phyloP scores from a whole-genome alignment of 2,329 filamentous ascomycete species.

The Plectosphaerella sp. region DNA sequence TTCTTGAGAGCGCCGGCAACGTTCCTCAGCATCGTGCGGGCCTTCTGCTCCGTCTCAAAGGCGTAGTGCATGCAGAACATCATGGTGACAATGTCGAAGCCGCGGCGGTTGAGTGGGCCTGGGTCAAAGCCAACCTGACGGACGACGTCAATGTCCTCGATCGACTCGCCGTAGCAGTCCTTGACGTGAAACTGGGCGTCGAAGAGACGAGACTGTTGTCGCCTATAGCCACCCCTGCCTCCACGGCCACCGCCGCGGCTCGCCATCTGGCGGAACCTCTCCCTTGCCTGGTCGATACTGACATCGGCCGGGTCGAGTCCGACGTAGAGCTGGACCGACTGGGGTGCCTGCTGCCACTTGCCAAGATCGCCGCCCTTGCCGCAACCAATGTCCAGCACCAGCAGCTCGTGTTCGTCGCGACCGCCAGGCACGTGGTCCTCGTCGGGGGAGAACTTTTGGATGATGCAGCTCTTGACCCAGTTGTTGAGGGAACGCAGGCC shows the following conservation, averaged over 20 bases:
- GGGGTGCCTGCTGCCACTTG: constrained; percentile 95
- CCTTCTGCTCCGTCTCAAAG: constrained; percentile 88
- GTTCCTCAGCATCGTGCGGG: constrained; percentile 87
- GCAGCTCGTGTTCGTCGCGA: constrained; percentile 58
- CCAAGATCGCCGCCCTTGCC: constrained; percentile 93
- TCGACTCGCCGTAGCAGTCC: constrained; percentile 83
- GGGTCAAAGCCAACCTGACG: constrained; percentile 83
- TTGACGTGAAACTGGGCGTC: constrained; percentile 86
- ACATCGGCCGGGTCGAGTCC: constrained; percentile 90
- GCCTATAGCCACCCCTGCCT: constrained; percentile 44
- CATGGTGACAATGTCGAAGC: constrained; percentile 95
- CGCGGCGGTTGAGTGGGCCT: constrained; percentile 67
- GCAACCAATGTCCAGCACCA: constrained; percentile 91
- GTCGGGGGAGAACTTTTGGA: constrained; percentile 89
- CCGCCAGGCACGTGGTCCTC: constrained; percentile 66
- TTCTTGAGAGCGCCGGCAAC: constrained; percentile 89
- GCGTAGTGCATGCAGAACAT: constrained; percentile 99
- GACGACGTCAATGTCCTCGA: constrained; percentile 78
- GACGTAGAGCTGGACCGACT: constrained; percentile 87
- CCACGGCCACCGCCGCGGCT: constrained; percentile 52
- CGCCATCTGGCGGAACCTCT: constrained; percentile 73
- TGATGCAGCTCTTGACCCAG: constrained; percentile 96
- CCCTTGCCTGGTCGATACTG: constrained; percentile 84
- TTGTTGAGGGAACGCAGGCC: constrained; percentile 95
- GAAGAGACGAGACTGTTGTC: constrained; percentile 58